Conservation (phyloP, 2,329 filamentous ascomycete species). For the Epichloe sylvatica region DNA sequence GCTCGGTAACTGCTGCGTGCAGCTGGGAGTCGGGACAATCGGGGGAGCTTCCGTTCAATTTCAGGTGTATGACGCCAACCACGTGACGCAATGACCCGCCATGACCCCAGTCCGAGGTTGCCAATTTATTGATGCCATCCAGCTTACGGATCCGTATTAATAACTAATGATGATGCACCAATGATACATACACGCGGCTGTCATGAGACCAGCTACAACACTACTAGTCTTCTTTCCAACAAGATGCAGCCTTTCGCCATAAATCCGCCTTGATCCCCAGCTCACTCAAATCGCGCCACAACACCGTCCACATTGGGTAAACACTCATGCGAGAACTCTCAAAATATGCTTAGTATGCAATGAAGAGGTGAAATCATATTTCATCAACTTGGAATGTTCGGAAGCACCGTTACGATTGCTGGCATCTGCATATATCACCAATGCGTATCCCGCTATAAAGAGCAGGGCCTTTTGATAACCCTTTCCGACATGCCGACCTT, state of each 20-base stretch:
- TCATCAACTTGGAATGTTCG: not conserved
- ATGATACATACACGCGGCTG: not conserved
- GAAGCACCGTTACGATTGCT: not conserved
- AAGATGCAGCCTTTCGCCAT: too few species aligned
- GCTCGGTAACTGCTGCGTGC: not conserved
- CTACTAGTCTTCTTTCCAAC: too few species aligned
- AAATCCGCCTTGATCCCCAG: too few species aligned
- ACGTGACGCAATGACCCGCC: slow-evolving; percentile 1
- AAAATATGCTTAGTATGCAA: not conserved
- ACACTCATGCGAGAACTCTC: too few species aligned
- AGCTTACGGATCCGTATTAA: too few species aligned
- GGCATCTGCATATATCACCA: slow-evolving; percentile 2
- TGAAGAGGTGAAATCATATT: not conserved
- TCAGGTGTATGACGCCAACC: slow-evolving; percentile 4
- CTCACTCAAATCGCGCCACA: too few species aligned
- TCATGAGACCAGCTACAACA: not conserved
- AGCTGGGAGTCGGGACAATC: not conserved
- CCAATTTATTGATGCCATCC: not conserved
- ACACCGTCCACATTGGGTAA: too few species aligned
- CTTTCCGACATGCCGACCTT: not conserved
- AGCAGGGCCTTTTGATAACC: not conserved
- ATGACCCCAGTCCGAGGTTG: not conserved
- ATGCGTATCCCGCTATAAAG: not conserved
- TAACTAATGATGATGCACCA: not conserved
- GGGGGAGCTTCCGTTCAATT: not conserved